These are phyloP conservation scores for Jaltomata sinuosa DNA, from an alignment of 257 asterid genomes.

Conservation along the genomic window DNA sequence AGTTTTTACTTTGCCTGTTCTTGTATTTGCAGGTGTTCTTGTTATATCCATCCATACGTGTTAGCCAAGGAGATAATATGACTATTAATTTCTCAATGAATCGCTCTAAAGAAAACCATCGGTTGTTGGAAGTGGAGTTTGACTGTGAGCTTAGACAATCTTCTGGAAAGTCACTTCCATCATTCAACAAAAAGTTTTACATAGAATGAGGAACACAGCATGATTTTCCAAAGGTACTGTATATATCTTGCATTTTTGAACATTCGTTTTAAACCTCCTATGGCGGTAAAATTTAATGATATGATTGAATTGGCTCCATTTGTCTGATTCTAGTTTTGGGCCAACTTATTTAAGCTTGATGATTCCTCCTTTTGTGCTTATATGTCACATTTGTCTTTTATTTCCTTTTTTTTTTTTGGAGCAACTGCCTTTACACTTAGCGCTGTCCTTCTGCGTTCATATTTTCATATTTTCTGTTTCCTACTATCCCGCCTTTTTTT, in stretches of 20 bases:
- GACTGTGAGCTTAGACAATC: constrained; percentile 42
- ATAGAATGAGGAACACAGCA: constrained; percentile 47
- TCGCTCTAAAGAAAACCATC: constrained; percentile 78
- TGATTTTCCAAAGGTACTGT: neutral
- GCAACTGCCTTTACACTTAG: neutral
- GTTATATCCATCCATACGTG: constrained; percentile 48
- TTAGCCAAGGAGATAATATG: constrained; percentile 45
- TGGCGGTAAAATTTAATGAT: neutral
- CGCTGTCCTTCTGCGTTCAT: neutral
- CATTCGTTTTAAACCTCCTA: neutral
- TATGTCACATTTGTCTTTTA: neutral
- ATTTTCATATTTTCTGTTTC: neutral
- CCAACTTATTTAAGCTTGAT: neutral
- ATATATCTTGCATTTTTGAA: neutral
- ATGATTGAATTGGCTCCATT: neutral
- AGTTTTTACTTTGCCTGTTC: neutral
- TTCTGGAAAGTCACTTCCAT: constrained; percentile 43
- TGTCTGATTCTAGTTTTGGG: neutral
- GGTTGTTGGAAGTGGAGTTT: constrained; percentile 75
- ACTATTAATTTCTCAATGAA: constrained; percentile 39
- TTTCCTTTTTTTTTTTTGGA: neutral
- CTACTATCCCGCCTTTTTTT: neutral
- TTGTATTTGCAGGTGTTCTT: constrained; percentile 60
- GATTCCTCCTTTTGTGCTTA: neutral
- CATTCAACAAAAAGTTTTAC: constrained; percentile 41